phyloP scores from a whole-genome alignment of 2,329 filamentous ascomycete genomes.

The Clarireedia sp. region DNA sequence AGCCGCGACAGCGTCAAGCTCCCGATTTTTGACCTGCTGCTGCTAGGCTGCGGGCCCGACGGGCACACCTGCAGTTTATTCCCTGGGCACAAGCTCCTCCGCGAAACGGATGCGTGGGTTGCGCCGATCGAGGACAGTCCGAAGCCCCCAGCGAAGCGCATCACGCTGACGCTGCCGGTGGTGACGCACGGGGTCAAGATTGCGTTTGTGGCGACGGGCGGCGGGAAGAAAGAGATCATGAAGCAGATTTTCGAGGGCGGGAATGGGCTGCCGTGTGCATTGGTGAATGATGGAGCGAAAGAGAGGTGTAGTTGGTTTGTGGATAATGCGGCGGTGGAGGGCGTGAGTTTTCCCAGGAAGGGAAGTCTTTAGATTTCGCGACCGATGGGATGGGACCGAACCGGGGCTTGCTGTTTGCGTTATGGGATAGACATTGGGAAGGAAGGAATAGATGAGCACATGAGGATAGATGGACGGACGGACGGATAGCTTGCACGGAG shows the following conservation, averaged over 20 bases:
- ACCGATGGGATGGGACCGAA: no score
- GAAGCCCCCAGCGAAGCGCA: slow-evolving; percentile 84
- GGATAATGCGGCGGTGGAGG: slow-evolving; percentile 76
- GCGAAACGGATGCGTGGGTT: slow-evolving; percentile 86
- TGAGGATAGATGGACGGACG: neutral
- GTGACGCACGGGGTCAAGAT: slow-evolving; percentile 80
- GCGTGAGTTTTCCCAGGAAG: slow-evolving; percentile 72
- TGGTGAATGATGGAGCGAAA: slow-evolving; percentile 77
- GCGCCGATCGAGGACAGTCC: slow-evolving; percentile 86
- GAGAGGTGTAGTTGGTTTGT: slow-evolving; percentile 95
- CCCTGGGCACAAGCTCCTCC: slow-evolving; percentile 77
- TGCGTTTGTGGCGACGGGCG: slow-evolving; percentile 86
- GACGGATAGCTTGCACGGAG: neutral
- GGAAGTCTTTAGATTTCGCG: slow-evolving; percentile 45
- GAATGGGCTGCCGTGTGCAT: slow-evolving; percentile 67
- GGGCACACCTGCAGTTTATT: slow-evolving; percentile 97
- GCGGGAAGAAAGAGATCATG: slow-evolving; percentile 82
- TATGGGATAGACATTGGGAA: no score
- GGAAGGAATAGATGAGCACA: neutral
- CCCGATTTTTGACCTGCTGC: slow-evolving; percentile 87
- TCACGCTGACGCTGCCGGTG: slow-evolving; percentile 88
- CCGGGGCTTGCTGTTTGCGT: no score
- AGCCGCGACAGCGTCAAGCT: slow-evolving; percentile 88
- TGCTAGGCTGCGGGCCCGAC: slow-evolving; percentile 90
- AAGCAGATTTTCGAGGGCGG: slow-evolving; percentile 84